Base-by-base conservation (phyloP, 1,284 basidiomycete genomes). In the Ustilago hordei region DNA sequence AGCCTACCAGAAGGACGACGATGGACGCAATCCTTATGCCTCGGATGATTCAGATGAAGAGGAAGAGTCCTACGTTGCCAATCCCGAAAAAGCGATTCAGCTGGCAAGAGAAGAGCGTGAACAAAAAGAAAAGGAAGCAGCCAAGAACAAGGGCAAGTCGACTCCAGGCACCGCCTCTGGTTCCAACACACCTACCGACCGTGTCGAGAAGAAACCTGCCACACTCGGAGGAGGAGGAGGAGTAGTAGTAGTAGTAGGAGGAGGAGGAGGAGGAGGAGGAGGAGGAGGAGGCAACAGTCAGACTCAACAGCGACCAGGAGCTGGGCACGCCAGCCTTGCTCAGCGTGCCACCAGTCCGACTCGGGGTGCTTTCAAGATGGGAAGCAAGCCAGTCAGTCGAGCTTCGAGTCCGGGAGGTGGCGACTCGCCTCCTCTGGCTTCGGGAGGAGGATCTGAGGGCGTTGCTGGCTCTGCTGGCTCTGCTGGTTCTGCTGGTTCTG, bases 51-150 rank as follows among this genome's bases (percentile, higher is more conserved):
- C 81, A 39, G 82, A 84, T 43, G 81, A 82, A n/a, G 82, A 85
- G 17, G 80, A 82, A 38, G 77, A 83, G 53, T 71, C 79, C 47
- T 84, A 82, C 50, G 79, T 86, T 8, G 78, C 83, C 61, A 84
- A 86, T 43, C 84, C 84, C 4, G 84, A 86, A 55, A 78, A 83
- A 48, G 84, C 84, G 15, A 78, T 86, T 41, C 78, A 79, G 32
- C 64, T 78, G n/a, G 84, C 82, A 5, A 74, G 81, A n/a, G 84
- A 85, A 59, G 83, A 84, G 58, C 73, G 79, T 28, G 83, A 83
- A 50, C 57, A 66, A 28, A 67, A 69, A 43, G 81, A 82, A 54
- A 71, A 63, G 41, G 79, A 74, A 31, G 78, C 69, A 3, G 72
- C 60, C 43, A 72, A 73, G 57, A 75, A 58, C 60, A 78, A 78